Conservation (phyloP, 441 rosid species). For the Heliophila coronopifolia region DNA sequence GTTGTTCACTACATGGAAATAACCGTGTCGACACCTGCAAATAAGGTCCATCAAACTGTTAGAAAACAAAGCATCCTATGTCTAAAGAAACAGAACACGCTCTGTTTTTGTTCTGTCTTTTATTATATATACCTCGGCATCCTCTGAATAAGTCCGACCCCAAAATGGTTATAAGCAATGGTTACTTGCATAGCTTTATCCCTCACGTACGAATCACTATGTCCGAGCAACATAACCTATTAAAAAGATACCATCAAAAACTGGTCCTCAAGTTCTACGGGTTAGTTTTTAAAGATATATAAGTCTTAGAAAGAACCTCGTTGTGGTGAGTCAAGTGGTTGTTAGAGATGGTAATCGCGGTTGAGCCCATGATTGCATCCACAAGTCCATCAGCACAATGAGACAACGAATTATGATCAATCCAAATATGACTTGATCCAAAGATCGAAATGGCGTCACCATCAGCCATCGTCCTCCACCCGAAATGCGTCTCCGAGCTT, state of each 20-base stretch:
- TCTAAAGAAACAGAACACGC: too few species aligned
- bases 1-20: slow-evolving; percentile 63
- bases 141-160: slow-evolving; percentile 49
- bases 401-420: slow-evolving; percentile 91
- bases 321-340: slow-evolving; percentile 90
- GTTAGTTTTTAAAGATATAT: too few species aligned
- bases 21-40: slow-evolving; percentile 64
- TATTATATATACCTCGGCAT: slow-evolving; percentile 41
- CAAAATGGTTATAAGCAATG: slow-evolving; percentile 53
- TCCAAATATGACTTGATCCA: slow-evolving; percentile 86
- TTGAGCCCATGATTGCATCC: slow-evolving; percentile 95
- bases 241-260: too few species aligned
- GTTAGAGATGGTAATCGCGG: slow-evolving; percentile 84
- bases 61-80: too few species aligned
- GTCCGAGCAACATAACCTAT: slow-evolving; percentile 55
- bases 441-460: slow-evolving; percentile 87
- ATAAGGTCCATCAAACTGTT: too few species aligned
- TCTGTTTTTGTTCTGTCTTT: too few species aligned
- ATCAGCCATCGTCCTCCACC: slow-evolving; percentile 94
- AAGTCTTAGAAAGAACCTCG: too few species aligned
- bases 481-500: slow-evolving; percentile 70
- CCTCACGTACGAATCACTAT: slow-evolving; percentile 42
- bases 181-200: slow-evolving; percentile 55
- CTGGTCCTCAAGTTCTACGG: too few species aligned
- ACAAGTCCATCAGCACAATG: slow-evolving; percentile 93